phyloP scores from a whole-genome alignment of 208 protist genomes.

The Crithidia mellificae region DNA sequence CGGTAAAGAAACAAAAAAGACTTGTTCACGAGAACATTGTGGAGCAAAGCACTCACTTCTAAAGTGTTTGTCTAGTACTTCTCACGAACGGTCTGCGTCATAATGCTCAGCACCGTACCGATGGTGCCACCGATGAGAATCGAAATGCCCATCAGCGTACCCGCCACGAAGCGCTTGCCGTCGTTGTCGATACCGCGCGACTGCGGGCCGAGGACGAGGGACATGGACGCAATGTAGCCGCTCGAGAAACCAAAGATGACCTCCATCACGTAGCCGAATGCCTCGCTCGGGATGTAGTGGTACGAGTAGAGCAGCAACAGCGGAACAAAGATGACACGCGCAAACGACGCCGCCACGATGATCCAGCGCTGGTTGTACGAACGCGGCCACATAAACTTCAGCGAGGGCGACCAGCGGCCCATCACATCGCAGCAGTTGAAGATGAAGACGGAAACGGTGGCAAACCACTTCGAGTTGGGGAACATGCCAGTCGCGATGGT shows the following conservation, averaged over 20 bases:
- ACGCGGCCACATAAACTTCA: slow-evolving; percentile 43
- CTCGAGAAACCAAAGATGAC: slow-evolving; percentile 60
- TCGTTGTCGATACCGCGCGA: slow-evolving; percentile 33
- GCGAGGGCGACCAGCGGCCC: slow-evolving; percentile 48
- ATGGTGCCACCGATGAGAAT: slow-evolving; percentile 51
- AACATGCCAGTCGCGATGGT: slow-evolving; percentile 47
- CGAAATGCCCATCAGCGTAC: slow-evolving; percentile 55
- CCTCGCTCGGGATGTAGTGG: slow-evolving; percentile 56
- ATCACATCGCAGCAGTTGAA: slow-evolving; percentile 64
- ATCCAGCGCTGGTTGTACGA: slow-evolving; percentile 37
- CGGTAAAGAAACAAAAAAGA: no score
- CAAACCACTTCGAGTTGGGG: slow-evolving; percentile 54
- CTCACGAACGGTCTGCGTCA: slow-evolving; percentile 42
- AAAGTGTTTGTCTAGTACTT: no score
- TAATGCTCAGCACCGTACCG: slow-evolving; percentile 49
- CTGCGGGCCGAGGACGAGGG: slow-evolving; percentile 53
- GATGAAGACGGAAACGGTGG: slow-evolving; percentile 51
- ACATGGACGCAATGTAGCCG: slow-evolving; percentile 51
- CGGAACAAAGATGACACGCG: slow-evolving; percentile 54
- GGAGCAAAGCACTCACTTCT: no score
- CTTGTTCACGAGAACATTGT: no score
- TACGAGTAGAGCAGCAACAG: slow-evolving; percentile 60
- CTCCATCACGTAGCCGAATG: slow-evolving; percentile 52
- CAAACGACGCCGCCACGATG: slow-evolving; percentile 42
- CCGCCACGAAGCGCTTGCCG: slow-evolving; percentile 60